phyloP scores from a whole-genome alignment of 139 green algal species.

The Edaphochlamys debaryana region DNA sequence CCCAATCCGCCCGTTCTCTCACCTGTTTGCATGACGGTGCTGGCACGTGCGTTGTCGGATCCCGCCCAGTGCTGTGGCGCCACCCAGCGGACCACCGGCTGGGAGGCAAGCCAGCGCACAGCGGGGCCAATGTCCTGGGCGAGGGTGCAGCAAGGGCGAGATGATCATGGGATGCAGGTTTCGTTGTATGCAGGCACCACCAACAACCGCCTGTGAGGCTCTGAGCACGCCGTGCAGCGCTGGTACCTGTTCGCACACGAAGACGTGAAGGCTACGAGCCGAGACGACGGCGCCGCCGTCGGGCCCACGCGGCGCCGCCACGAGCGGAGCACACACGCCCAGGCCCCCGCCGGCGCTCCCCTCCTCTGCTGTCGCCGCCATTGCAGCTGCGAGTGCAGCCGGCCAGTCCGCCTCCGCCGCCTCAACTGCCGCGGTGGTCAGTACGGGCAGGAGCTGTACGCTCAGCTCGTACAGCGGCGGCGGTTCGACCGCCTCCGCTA shows the following conservation, averaged over 20 bases:
- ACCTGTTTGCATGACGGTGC: background rate
- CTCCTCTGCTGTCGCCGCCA: background rate
- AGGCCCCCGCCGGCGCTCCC: background rate
- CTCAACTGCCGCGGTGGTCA: background rate
- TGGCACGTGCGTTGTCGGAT: background rate
- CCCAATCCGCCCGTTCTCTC: background rate
- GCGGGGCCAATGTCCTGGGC: background rate
- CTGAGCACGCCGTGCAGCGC: too few species aligned
- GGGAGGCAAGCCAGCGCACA: background rate
- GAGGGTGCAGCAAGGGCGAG: too few species aligned
- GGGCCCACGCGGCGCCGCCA: too few species aligned
- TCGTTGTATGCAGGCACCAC: too few species aligned
- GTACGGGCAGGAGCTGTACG: background rate
- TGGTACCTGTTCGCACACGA: slow-evolving; percentile 1
- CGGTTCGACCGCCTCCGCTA: too few species aligned
- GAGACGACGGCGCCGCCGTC: too few species aligned
- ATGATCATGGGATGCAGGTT: too few species aligned
- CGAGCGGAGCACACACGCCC: too few species aligned
- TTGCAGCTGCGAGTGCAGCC: background rate
- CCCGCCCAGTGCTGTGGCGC: background rate
- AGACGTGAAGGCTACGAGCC: background rate
- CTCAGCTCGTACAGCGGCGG: background rate
- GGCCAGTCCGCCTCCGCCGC: background rate
- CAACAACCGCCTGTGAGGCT: too few species aligned
- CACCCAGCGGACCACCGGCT: slow-evolving; percentile 6